Evolutionary conservation across 306 rosid species (phyloP), one percentile per base, ranked within the genome.

Genomic region (Pyrus bretschneideri): DNA sequence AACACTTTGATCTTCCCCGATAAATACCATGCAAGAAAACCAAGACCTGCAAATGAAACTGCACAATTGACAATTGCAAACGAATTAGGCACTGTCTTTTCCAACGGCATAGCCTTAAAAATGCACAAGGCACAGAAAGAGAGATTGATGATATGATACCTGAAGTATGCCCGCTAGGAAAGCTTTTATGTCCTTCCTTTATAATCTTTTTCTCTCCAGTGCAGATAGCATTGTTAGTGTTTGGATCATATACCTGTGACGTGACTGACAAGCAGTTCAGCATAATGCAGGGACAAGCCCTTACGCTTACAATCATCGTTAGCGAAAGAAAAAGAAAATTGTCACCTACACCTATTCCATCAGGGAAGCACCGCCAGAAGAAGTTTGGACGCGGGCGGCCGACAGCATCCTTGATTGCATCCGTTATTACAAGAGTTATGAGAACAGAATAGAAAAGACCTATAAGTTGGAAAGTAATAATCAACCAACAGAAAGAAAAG

Each of bases 91-190:
- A 11, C 19, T 71, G 70, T 61, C 51, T 63, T 72, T 21, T 57
- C 29, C 38, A 67, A 35, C 74, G 31, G 30, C 76, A 22, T 40
- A 29, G 44, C 17, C 23, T 11, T 58, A 17, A 6, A 17, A 59
- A 45, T 61, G 22, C 51, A 58, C 75, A 11, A 71, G 8, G 29
- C 25, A 59, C 31, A 59, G 63, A 59, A 59, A 11, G 15, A 59
- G 15, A 59, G 31, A 51, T 6, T 51, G 64, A 59, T 59, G 30
- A 22, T 59, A 11, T 22, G 64, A 59, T 78, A 87, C 90, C 74
- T 57, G 90, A 87, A 82, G 90, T 78, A 78, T 85, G 91, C 0
- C 91, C 91, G 38, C 88, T 87, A 21, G 90, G 90, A 80, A 87
- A 87, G 55, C 90, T 87, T 78, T 87, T 87, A 67, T 84, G 80